Evolutionary conservation across 2,329 filamentous ascomycete genomes (phyloP).

Genomic region (Alternaria panax): DNA sequence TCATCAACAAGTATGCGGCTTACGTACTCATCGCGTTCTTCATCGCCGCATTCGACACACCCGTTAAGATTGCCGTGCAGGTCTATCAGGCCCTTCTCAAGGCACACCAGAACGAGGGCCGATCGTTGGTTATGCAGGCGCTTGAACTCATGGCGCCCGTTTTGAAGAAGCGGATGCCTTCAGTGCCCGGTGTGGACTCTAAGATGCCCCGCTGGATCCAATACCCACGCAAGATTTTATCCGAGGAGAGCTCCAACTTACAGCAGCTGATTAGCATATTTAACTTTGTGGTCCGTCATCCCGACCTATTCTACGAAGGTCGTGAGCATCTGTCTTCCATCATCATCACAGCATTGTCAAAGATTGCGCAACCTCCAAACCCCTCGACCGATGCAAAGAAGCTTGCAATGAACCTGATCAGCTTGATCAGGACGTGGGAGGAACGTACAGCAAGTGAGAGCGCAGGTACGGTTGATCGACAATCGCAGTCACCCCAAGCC

Average conservation of each 20-base stretch:
- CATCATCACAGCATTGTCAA: constrained; percentile 87
- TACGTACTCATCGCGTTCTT: constrained; percentile 98
- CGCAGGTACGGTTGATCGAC: constrained; percentile 46
- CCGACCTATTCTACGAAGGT: constrained; percentile 92
- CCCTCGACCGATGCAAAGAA: constrained; percentile 92
- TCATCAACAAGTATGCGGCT: constrained; percentile 98
- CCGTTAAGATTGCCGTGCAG: constrained; percentile 92
- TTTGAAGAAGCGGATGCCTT: constrained; percentile 77
- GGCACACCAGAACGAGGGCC: constrained; percentile 93
- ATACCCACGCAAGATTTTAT: constrained; percentile 86
- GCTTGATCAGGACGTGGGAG: constrained; percentile 92
- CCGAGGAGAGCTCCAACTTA: constrained; percentile 92
- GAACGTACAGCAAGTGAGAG: constrained; percentile 74
- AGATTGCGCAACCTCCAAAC: constrained; percentile 83
- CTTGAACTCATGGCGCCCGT: constrained; percentile 95
- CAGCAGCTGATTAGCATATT: constrained; percentile 98
- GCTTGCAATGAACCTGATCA: constrained; percentile 88
- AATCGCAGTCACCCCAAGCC: constrained; percentile 73
- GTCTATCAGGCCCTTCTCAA: constrained; percentile 91
- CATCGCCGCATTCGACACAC: constrained; percentile 95
- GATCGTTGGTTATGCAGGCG: constrained; percentile 89
- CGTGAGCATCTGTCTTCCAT: constrained; percentile 88
- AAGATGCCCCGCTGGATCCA: constrained; percentile 86
- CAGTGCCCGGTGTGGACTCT: constrained; percentile 67
- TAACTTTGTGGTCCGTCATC: constrained; percentile 92